Evolutionary conservation across 306 rosid species (phyloP).

Genomic region (Vicia sativa): DNA sequence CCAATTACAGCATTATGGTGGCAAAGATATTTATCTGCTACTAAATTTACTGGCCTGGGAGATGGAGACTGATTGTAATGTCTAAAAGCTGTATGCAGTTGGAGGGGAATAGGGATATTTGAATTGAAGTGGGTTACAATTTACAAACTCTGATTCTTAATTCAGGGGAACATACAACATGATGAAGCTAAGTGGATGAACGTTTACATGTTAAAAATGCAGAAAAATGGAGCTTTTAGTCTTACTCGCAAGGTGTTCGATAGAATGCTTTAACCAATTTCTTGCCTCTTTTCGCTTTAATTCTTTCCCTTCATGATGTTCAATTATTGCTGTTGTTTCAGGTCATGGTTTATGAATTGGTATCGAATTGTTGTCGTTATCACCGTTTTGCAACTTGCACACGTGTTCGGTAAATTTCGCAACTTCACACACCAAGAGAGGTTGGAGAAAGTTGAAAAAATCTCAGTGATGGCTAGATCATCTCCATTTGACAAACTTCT

Average conservation of each 20-base stretch:
- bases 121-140: conserved; percentile 13
- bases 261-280: too few species aligned
- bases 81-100: conserved; percentile 28
- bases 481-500: conserved; percentile 47
- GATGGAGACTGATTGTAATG: conserved; percentile 52
- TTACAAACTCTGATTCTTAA: neutral
- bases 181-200: too few species aligned
- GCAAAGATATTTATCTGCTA: conserved; percentile 54
- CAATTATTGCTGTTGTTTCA: too few species aligned
- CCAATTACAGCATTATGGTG: conserved; percentile 62
- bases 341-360: too few species aligned
- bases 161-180: neutral
- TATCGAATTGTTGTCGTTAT: too few species aligned
- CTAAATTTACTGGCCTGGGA: conserved; percentile 65
- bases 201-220: too few species aligned
- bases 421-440: conserved; percentile 36
- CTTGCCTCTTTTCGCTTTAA: too few species aligned
- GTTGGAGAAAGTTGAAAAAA: conserved; percentile 39
- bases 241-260: too few species aligned
- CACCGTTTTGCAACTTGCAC: too few species aligned
- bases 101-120: conserved; percentile 6
- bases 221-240: too few species aligned
- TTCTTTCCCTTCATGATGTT: too few species aligned
- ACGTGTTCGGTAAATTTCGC: too few species aligned
- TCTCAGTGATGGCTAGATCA: conserved; percentile 47